phyloP scores from a whole-genome alignment of 2,329 filamentous ascomycete genomes.

The Botrytis tulipae region DNA sequence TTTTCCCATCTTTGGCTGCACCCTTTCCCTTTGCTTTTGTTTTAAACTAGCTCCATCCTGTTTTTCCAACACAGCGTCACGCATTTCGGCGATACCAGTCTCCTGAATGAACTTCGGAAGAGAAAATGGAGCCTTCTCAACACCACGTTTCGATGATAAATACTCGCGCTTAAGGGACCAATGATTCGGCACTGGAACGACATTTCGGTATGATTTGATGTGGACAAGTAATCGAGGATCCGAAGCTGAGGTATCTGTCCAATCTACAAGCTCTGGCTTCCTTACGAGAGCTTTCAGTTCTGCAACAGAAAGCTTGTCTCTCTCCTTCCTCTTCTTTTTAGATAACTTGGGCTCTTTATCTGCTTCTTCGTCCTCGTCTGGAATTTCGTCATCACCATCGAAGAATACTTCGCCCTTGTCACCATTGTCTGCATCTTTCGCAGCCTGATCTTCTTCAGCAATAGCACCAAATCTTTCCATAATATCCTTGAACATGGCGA shows the following conservation, averaged over 20 bases:
- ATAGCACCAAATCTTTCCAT: slow-evolving; percentile 74
- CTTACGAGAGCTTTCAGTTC: slow-evolving; percentile 89
- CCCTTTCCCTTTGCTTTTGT: slow-evolving; percentile 91
- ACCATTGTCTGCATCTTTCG: slow-evolving; percentile 62
- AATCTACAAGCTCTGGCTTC: slow-evolving; percentile 93
- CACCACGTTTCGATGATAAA: slow-evolving; percentile 91
- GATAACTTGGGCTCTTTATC: slow-evolving; percentile 68
- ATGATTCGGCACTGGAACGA: slow-evolving; percentile 89
- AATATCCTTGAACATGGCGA: slow-evolving; percentile 78
- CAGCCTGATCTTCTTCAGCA: slow-evolving; percentile 60
- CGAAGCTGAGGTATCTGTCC: slow-evolving; percentile 90
- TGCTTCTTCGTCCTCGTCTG: slow-evolving; percentile 75
- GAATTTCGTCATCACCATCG: slow-evolving; percentile 81
- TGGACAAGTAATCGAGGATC: slow-evolving; percentile 88
- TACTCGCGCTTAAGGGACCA: slow-evolving; percentile 98
- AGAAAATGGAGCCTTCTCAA: slow-evolving; percentile 91
- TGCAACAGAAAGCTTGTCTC: slow-evolving; percentile 90
- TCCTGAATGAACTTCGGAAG: slow-evolving; percentile 96
- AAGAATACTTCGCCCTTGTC: slow-evolving; percentile 86
- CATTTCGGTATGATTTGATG: slow-evolving; percentile 92
- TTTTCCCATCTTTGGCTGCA: slow-evolving; percentile 94
- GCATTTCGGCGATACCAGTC: slow-evolving; percentile 97
- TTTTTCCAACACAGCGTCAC: slow-evolving; percentile 93
- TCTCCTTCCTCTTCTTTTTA: slow-evolving; percentile 90
- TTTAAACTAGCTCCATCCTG: slow-evolving; percentile 89